Percentiles rank a stretch among this genome's conserved stretches.
Conservation (phyloP, 2,329 filamentous ascomycete species). For the Rutstroemia sydowiana region DNA sequence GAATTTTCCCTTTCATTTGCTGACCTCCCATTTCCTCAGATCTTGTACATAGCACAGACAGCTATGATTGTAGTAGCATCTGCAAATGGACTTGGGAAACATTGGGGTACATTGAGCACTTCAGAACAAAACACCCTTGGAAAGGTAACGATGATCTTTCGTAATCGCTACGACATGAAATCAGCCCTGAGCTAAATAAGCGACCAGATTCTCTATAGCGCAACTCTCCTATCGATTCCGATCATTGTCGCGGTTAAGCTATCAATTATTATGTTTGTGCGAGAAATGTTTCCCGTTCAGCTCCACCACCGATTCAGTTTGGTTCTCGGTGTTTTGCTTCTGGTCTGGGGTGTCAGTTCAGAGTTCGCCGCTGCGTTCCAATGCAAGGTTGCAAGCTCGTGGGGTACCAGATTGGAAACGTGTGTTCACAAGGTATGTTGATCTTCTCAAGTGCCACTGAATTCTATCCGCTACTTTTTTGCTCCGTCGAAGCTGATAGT, state of each 20-base stretch:
- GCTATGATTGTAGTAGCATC: not conserved
- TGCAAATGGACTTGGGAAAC: constrained; percentile 4
- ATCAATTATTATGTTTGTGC: not conserved
- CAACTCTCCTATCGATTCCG: not conserved
- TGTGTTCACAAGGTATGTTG: constrained; percentile 3
- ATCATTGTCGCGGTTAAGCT: not conserved
- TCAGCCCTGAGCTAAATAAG: not conserved
- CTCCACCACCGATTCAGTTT: not conserved
- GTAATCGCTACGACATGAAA: not conserved
- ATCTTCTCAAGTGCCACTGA: not conserved
- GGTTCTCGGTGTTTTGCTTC: not conserved
- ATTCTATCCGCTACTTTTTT: not conserved
- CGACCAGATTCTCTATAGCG: no score
- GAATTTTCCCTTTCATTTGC: not conserved
- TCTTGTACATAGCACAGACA: constrained; percentile 1
- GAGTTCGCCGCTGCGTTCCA: constrained; percentile 2
- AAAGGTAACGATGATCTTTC: not conserved
- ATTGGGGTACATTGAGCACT: not conserved
- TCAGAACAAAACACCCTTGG: not conserved
- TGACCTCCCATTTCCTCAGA: not conserved
- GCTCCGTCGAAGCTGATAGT: no score
- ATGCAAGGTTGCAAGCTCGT: not conserved
- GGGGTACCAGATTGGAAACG: not conserved
- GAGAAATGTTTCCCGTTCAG: not conserved
- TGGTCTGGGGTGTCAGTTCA: constrained; percentile 4